Evolutionary conservation across 2,329 filamentous ascomycete species (phyloP), one percentile per base, ranked within the genome.

Genomic region (Mollisia scopiformis): DNA sequence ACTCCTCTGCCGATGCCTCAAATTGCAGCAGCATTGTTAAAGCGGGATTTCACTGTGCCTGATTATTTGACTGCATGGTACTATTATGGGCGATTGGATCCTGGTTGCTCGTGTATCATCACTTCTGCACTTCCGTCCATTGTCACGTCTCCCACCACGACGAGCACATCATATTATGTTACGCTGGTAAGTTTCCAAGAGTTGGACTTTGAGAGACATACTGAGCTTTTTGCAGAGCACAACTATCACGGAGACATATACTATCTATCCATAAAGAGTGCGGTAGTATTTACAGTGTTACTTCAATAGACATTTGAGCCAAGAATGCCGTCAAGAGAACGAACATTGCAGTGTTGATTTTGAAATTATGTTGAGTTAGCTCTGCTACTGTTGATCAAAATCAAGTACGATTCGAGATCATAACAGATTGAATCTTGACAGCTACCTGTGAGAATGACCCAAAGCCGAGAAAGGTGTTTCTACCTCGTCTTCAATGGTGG

Each of bases 71-170:
- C 57, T 21, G 51, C 31, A 4, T 64, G 62, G 62, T 64, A 64
- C 43, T 64, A 30, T 30, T 64, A 64, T 37, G 62, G 62, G 2
- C 27, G 58, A 8, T 13, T 64, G 7, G 55, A 61, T 37, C 58
- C 58, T 1, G 62, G 58, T 7, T 64, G 62, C 23, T 61, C 58
- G 21, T 64, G 62, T 46, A 59, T 64, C 10, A 64, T 64, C 27
- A 64, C 62, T 5, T 57, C 51, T 7, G 62, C 62, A 14, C 35
- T 33, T 19, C 55, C 58, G 6, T 57, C 51, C 7, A 28, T 61
- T 14, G 19, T 52, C 1, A 30, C 55, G 21, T 59, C 51, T 41
- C 52, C 25, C 14, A 64, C 62, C 16, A 31, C 35, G 25, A 64
- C 62, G 10, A 59, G 41, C 28, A 64, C 62, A 1, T 16, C 31